Evolutionary conservation across 1,284 basidiomycete genomes (phyloP), one percentile per base, ranked within the genome.

Genomic region (Pholiota adiposa): DNA sequence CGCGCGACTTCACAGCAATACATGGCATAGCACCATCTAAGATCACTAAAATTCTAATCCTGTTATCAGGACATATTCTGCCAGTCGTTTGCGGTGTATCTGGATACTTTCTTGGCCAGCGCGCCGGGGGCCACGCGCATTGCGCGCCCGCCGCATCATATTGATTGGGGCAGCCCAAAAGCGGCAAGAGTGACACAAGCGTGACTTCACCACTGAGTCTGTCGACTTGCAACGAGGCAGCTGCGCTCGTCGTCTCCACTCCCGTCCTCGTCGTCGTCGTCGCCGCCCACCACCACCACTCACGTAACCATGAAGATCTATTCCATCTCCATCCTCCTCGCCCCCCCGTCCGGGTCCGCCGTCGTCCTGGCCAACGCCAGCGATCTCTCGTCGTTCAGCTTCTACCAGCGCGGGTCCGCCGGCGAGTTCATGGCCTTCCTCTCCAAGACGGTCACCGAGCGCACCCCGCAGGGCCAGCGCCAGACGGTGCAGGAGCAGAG

Each of bases 401-500:
- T 97, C 81, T 96, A 97, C 75, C 96, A 98, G 77, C 82, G 87
- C 61, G 89, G 92, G 50, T 88, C 89, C 33, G 87, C 96, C 56
- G 84, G 82, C 49, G 96, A 97, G 76, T 97, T 97, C 75, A 85
- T 97, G 84, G 82, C 84, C 41, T 97, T 98, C 82, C 91, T 97
- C 75, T 87, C 90, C 44, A 93, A 90, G 85, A 98, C 96, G 0
- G 95, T 99, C 31, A 89, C 91, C 29, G 96, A 98, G 72, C 84
- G 96, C 38, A 98, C 96, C 11, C 83, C 86, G 8, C 85, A 87
- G 63, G 94, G 93, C 18, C 91, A 94, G 73, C 84, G 96, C 49
- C 95, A 97, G 79, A 96, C 93, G 52, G 90, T 99, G 12, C 93
- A 97, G 75, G 96, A 98, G 81, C 96, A 97, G 77, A 90, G 85